These are phyloP conservation scores for Castanea mollissima DNA, from an alignment of 306 rosid species.

Conservation along the genomic window DNA sequence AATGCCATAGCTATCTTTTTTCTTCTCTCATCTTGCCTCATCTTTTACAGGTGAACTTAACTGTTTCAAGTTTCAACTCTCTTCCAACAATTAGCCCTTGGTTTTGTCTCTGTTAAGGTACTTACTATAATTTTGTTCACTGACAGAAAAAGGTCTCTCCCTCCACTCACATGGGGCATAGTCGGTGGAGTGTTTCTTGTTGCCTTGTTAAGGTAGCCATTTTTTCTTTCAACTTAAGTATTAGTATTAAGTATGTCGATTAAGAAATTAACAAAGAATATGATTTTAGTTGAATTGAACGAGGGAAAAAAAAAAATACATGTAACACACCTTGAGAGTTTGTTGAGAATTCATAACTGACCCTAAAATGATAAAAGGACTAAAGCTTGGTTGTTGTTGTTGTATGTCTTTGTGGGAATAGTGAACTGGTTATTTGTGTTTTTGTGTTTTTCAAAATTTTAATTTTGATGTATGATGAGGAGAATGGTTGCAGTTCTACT, in stretches of 20 bases:
- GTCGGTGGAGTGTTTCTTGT: neutral
- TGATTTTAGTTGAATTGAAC: too few species aligned
- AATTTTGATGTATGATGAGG: neutral
- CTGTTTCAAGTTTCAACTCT: neutral
- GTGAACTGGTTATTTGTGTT: neutral
- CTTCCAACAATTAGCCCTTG: neutral
- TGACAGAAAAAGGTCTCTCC: neutral
- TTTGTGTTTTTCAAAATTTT: neutral
- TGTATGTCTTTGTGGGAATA: too few species aligned
- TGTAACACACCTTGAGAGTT: too few species aligned
- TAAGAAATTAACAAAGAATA: too few species aligned
- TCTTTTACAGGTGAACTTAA: conserved; percentile 6
- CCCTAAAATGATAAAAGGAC: too few species aligned
- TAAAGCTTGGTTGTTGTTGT: too few species aligned
- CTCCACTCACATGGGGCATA: neutral
- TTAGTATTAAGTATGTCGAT: too few species aligned
- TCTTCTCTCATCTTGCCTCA: conserved; percentile 4
- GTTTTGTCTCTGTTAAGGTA: neutral
- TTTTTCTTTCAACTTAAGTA: neutral
- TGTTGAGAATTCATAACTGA: too few species aligned
- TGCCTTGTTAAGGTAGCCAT: neutral
- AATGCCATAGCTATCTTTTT: conserved; percentile 5
- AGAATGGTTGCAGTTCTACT: neutral
- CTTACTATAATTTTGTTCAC: neutral
- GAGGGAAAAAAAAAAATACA: too few species aligned